Evolutionary conservation across 2,329 filamentous ascomycete species (phyloP), one percentile per base, ranked within the genome.

Genomic region (Knoxdaviesia capensis): DNA sequence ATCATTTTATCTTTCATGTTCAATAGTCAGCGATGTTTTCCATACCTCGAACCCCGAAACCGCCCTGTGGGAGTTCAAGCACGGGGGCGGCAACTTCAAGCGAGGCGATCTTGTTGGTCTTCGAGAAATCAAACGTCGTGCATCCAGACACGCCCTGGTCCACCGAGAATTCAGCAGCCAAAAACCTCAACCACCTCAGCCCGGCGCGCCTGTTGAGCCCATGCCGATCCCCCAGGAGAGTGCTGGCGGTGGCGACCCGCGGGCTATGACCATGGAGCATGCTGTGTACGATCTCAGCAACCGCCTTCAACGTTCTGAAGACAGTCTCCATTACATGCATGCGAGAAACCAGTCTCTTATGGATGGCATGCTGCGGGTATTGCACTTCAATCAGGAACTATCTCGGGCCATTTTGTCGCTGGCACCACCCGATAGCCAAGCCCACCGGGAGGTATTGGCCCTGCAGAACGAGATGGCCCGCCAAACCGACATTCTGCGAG

Each of bases 61-160:
- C 20, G 86, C 88, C 1, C 65, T 98, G 31, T 98, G 90, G 90
- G 90, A 98, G 56, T 98, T 98, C 60, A 96, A 94, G 59, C 90
- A 98, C 55, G 90, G 90, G 42, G 92, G 88, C 53, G 88, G 88
- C 42, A 96, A 82, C 57, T 98, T 98, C 65, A 96, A 93, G 60
- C 77, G 87, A 48, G 90, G 90, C 34, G 88, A 98, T 57, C 65
- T 98, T 29, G 77, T 88, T 41, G 86, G 88, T 6, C 63, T 98
- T 46, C 74, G 90, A 37, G 90, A 98, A 55, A 98, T 98, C 60
- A 94, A 94, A 60, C 80, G 90, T 47, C 75, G 90, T 46, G 88
- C 90, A 11, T 96, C 88, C 34, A 73, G 90, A 47, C 90, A 96
- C 61, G 80, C 88, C 29, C 68, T 96, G 43, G 92, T 94, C 29